Base-by-base conservation (phyloP, 768 basidiomycete genomes). In the Hygrophorus russula region DNA sequence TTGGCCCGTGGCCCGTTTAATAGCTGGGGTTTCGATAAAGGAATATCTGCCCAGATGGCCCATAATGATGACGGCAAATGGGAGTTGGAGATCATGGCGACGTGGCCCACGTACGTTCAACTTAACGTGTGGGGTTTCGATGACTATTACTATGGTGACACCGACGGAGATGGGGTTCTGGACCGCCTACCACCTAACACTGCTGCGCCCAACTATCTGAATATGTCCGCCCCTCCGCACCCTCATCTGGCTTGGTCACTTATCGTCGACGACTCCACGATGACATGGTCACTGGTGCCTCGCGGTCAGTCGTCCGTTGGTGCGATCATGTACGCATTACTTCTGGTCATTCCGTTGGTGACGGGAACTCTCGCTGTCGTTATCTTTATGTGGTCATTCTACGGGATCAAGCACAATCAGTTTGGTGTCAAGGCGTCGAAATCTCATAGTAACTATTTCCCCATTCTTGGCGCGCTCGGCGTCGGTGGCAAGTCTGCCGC, bases 321-420 rank as follows among this genome's bases (percentile, higher is more conserved):
- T 20, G 87, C 82, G 27, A 79, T 85, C 65, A 89, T 92, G 76
- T 96, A 82, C 55, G 89, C 79, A 1, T 74, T 94, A 32, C 70
- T 94, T 36, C 68, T 84, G 24, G 52, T 78, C 33, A 87, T 94
- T 47, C 92, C 92, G 4, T 63, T 91, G 49, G 74, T 94, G 60
- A 92, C 91, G 14, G 92, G 79, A 47, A 73, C 76, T 11, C 68
- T 88, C 39, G 89, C 92, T 12, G 88, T 89, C 37, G 56, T 80
- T 41, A 58, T 91, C 61, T 96, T 96, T 76, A 86, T 91, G 79
- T 91, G 86, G 80, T 80, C 83, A 5, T 96, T 96, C 74, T 96
- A 96, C 55, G 89, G 90, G 24, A 94, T 96, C 68, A 89, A 76
- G 58, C 82, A 91, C 68, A 96, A 96, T 63, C 80, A 81, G 60